Percentiles rank a stretch among this genome's conserved stretches.
phyloP scores from a whole-genome alignment of 2,329 filamentous ascomycete species.

The Aspergillus tamarii region DNA sequence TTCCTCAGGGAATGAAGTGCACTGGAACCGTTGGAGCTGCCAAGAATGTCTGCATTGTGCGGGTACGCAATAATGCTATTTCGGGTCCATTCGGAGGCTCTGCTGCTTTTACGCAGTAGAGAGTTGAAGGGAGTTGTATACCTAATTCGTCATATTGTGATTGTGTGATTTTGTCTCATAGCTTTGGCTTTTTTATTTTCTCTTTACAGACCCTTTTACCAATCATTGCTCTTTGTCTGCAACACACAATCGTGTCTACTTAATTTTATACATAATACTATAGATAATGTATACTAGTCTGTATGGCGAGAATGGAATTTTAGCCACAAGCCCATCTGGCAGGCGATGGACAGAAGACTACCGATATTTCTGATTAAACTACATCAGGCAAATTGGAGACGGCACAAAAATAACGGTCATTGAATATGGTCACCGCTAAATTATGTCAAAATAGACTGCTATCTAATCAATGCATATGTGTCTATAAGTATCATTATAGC shows the following conservation, averaged over 20 bases:
- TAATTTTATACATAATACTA: background rate
- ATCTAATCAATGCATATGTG: background rate
- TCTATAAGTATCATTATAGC: background rate
- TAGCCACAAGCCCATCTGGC: no score
- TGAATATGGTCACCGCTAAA: accelerated
- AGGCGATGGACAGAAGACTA: background rate
- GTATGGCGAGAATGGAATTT: no score
- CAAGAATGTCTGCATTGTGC: slow-evolving; percentile 66
- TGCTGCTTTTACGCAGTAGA: slow-evolving; percentile 64
- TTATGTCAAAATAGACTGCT: background rate
- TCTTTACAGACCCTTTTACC: background rate
- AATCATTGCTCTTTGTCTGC: background rate
- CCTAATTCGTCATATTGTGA: background rate
- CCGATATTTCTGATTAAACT: no score
- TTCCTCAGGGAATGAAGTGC: slow-evolving; percentile 70
- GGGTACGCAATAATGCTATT: slow-evolving; percentile 63
- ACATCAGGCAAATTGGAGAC: no score
- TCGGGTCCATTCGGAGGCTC: slow-evolving; percentile 70
- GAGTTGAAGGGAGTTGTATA: background rate
- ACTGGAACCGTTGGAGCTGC: slow-evolving; percentile 61
- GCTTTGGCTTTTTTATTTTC: background rate
- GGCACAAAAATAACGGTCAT: no score
- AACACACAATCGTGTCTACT: background rate
- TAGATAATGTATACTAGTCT: background rate
- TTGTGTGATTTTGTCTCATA: background rate